Conservation (phyloP, 83 land plant genomes). For the Isoetes engelmannii region DNA sequence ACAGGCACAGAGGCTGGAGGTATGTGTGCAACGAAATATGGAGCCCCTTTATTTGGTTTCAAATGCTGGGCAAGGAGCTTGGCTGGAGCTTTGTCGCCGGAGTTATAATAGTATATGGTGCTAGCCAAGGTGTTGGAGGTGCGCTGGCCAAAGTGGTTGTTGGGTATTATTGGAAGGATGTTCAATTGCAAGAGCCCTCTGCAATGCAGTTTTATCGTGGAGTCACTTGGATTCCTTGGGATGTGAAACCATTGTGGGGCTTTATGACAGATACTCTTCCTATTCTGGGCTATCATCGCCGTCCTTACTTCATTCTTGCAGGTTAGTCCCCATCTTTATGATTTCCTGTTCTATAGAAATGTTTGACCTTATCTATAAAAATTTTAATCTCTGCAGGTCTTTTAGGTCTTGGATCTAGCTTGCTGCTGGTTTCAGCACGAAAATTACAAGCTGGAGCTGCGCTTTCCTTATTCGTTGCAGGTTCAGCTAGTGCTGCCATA, state of each 20-base stretch:
- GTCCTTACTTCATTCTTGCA: slow-evolving; percentile 74
- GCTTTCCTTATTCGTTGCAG: not conserved
- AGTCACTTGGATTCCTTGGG: slow-evolving; percentile 51
- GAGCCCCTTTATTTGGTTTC: slow-evolving; percentile 40
- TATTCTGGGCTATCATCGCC: slow-evolving; percentile 48
- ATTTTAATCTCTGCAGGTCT: not conserved
- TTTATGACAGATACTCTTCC: slow-evolving; percentile 72
- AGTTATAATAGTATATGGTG: slow-evolving; percentile 54
- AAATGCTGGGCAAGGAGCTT: slow-evolving; percentile 46
- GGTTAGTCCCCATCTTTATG: slow-evolving; percentile 24
- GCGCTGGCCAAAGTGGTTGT: slow-evolving; percentile 40
- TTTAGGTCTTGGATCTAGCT: not conserved
- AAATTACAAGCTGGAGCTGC: not conserved
- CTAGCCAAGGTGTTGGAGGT: slow-evolving; percentile 61
- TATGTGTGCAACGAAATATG: too few species aligned
- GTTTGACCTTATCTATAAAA: too few species aligned
- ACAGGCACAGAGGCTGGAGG: not conserved
- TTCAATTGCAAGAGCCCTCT: slow-evolving; percentile 67
- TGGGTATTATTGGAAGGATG: slow-evolving; percentile 74
- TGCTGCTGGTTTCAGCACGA: not conserved
- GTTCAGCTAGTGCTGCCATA: not conserved
- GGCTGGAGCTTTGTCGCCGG: slow-evolving; percentile 60
- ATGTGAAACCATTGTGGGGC: slow-evolving; percentile 74
- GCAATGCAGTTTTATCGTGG: slow-evolving; percentile 53
- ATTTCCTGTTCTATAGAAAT: too few species aligned